Evolutionary conservation across 441 rosid genomes (phyloP).

Genomic region (Erodium texanum): DNA sequence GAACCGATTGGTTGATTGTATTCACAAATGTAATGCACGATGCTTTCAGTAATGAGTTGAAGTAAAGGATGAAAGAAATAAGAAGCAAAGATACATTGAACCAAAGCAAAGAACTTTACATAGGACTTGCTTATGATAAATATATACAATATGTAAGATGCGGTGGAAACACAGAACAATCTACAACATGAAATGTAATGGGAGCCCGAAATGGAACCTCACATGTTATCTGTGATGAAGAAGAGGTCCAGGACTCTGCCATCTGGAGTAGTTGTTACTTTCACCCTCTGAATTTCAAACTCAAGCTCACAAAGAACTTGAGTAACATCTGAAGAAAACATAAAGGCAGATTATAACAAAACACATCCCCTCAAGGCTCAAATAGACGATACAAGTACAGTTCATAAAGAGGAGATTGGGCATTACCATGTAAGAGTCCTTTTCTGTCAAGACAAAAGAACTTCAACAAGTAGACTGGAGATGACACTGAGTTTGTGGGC

Average conservation of each 20-base stretch:
- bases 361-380: neutral
- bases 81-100: neutral
- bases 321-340: conserved; percentile 52
- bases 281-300: conserved; percentile 74
- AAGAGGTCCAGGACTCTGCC: conserved; percentile 75
- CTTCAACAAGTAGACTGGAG: conserved; percentile 62
- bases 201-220: conserved; percentile 18
- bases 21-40: neutral
- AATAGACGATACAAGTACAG: too few species aligned
- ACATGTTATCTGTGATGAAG: conserved; percentile 74
- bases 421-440: conserved; percentile 64
- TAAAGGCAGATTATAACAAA: conserved; percentile 9
- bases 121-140: neutral
- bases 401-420: neutral
- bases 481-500: conserved; percentile 27
- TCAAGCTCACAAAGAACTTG: conserved; percentile 66
- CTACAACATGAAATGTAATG: neutral
- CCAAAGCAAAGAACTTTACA: neutral
- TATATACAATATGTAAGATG: conserved; percentile 6
- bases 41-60: neutral
- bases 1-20: neutral
- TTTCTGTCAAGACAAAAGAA: conserved; percentile 53
- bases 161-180: neutral
- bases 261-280: conserved; percentile 77
- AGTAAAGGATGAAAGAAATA: neutral